These are phyloP conservation scores for Kappamyces sp. DNA, from an alignment of 192 early-diverging fungal species.

Conservation along the genomic window DNA sequence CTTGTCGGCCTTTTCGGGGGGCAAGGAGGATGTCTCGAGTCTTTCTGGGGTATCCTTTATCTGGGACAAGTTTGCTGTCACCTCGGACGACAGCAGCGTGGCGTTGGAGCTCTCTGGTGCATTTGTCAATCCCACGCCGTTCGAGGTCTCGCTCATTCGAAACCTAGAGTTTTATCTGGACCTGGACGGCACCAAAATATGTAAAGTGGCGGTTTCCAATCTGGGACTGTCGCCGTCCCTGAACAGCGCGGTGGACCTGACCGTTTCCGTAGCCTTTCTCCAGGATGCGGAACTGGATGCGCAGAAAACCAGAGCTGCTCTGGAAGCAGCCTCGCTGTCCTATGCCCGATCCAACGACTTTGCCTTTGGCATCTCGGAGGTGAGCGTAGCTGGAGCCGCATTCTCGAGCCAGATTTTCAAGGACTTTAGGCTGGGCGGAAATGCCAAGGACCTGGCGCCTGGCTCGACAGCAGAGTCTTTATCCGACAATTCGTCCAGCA, in stretches of 20 bases:
- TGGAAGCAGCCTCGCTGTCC: slow-evolving; percentile 20
- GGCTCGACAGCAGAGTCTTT: too few relatives aligned
- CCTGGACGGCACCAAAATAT: slow-evolving; percentile 22
- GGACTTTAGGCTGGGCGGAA: too few relatives aligned
- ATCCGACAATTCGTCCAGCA: too few relatives aligned
- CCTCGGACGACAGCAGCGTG: slow-evolving; percentile 28
- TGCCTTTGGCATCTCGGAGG: slow-evolving; percentile 20
- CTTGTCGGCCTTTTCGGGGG: background rate
- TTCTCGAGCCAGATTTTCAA: too few relatives aligned
- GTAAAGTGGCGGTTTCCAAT: slow-evolving; percentile 18
- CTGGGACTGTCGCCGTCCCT: slow-evolving; percentile 21
- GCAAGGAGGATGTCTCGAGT: background rate
- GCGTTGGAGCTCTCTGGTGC: slow-evolving; percentile 16
- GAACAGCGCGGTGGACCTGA: slow-evolving; percentile 25
- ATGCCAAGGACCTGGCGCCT: too few relatives aligned
- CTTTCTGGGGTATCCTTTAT: background rate
- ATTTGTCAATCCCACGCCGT: slow-evolving; percentile 30
- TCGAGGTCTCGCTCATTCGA: slow-evolving; percentile 22
- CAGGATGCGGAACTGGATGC: slow-evolving; percentile 22
- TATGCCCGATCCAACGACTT: slow-evolving; percentile 19
- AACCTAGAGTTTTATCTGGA: slow-evolving; percentile 20
- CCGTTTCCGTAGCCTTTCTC: slow-evolving; percentile 23
- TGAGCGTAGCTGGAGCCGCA: too few relatives aligned
- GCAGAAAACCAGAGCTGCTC: slow-evolving; percentile 14
- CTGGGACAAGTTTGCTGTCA: slow-evolving; percentile 14